Conservation (phyloP, 345 rosid species). For the Acer negundo region DNA sequence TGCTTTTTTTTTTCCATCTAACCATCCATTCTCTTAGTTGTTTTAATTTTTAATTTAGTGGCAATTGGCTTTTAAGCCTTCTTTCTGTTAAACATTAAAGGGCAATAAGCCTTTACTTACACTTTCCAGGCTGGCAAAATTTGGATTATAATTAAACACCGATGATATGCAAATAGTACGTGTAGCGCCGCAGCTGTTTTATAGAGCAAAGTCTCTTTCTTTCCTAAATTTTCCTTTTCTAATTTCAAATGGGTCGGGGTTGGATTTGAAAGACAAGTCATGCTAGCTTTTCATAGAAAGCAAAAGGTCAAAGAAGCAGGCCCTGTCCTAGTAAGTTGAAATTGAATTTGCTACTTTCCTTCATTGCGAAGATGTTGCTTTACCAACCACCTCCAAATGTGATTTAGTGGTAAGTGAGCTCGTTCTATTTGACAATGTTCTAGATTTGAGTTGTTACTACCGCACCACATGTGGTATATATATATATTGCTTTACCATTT, state of each 20-base stretch:
- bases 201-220: background rate
- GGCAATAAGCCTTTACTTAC: conserved; percentile 10
- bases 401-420: no score
- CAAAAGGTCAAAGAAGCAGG: conserved; percentile 28
- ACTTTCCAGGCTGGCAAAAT: conserved; percentile 41
- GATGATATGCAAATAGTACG: no score
- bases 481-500: no score
- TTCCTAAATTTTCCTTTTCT: background rate
- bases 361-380: conserved; percentile 55
- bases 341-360: conserved; percentile 48
- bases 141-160: no score
- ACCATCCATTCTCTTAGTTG: conserved; percentile 8
- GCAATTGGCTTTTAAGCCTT: background rate
- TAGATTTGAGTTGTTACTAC: no score
- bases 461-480: no score
- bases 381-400: background rate
- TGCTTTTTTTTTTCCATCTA: background rate
- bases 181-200: no score
- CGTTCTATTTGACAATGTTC: no score
- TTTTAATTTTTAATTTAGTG: background rate
- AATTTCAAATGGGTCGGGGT: background rate
- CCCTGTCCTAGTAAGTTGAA: conserved; percentile 20
- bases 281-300: conserved; percentile 15
- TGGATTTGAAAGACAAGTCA: conserved; percentile 1
- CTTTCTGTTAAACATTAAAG: background rate